Percentiles rank a stretch among this genome's conserved stretches.
These are phyloP conservation scores for Nicotiana otophora DNA, from an alignment of 257 asterid species.

Conservation along the genomic window DNA sequence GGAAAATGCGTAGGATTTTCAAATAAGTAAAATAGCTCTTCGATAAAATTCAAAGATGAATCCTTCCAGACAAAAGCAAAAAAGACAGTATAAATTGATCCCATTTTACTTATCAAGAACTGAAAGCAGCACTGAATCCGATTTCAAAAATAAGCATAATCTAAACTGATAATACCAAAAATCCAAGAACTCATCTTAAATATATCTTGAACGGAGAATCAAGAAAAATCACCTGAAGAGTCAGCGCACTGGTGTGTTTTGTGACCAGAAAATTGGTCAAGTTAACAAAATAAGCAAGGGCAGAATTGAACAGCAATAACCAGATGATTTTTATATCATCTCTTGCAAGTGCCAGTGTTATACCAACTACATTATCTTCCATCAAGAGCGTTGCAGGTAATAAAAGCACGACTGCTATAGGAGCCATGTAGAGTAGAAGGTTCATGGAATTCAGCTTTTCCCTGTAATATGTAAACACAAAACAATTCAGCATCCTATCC, in stretches of 20 bases:
- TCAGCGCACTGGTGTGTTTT: slow-evolving; percentile 57
- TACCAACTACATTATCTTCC: slow-evolving; percentile 57
- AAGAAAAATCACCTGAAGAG: slow-evolving; percentile 43
- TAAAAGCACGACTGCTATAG: slow-evolving; percentile 54
- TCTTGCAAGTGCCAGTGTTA: slow-evolving; percentile 46
- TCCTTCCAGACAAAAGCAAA: background rate
- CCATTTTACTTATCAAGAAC: background rate
- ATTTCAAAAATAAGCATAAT: background rate
- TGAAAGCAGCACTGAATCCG: background rate
- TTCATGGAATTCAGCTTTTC: slow-evolving; percentile 58
- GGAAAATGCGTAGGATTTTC: background rate
- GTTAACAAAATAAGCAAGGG: slow-evolving; percentile 56
- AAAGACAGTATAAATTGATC: background rate
- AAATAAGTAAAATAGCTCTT: background rate
- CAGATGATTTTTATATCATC: slow-evolving; percentile 44
- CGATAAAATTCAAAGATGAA: background rate
- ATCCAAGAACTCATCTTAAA: background rate
- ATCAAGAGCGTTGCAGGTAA: slow-evolving; percentile 51
- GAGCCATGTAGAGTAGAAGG: slow-evolving; percentile 57
- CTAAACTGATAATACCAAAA: background rate
- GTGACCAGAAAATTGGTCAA: slow-evolving; percentile 62
- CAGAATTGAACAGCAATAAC: slow-evolving; percentile 56
- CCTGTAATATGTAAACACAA: slow-evolving; percentile 19
- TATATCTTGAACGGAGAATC: background rate
- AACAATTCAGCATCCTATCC: slow-evolving; percentile 18